Percentiles rank a stretch among this genome's conserved stretches.
Evolutionary conservation across 169 alveolate species (phyloP).

Genomic region (Plasmodium gaboni): DNA sequence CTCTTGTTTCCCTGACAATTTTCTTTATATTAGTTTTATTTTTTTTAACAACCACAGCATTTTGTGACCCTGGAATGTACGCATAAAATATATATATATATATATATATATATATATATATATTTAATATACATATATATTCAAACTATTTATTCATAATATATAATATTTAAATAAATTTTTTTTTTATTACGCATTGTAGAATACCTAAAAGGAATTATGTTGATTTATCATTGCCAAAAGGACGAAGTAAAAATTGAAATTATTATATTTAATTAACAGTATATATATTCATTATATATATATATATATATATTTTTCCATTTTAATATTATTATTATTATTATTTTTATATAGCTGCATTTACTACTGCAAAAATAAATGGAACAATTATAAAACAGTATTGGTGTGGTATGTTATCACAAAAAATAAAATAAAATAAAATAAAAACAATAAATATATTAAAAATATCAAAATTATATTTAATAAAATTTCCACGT

Average conservation of each 20-base stretch:
- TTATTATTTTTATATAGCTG: slow-evolving; percentile 31
- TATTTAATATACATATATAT: not conserved
- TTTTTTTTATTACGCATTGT: not conserved
- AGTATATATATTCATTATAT: not conserved
- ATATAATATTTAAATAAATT: not conserved
- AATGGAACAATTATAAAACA: slow-evolving; percentile 60
- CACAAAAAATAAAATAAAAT: too few species aligned
- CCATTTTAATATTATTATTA: not conserved
- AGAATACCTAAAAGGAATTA: slow-evolving; percentile 71
- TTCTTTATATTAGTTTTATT: slow-evolving; percentile 60
- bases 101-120: not conserved
- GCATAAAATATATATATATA: not conserved
- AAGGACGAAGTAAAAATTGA: slow-evolving; percentile 44
- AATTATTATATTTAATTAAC: too few species aligned
- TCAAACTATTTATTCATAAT: not conserved
- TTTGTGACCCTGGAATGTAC: slow-evolving; percentile 76
- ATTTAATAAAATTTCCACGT: not conserved
- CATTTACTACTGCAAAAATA: slow-evolving; percentile 68
- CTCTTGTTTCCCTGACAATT: slow-evolving; percentile 8
- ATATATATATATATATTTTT: not conserved
- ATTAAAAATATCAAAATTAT: not conserved
- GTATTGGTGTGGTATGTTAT: slow-evolving; percentile 63
- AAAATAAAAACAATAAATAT: not conserved
- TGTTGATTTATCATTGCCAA: slow-evolving; percentile 63
- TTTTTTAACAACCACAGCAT: slow-evolving; percentile 71